These are phyloP conservation scores for Apiospora pterosperma DNA, from an alignment of 2,329 filamentous ascomycete genomes.

Conservation along the genomic window DNA sequence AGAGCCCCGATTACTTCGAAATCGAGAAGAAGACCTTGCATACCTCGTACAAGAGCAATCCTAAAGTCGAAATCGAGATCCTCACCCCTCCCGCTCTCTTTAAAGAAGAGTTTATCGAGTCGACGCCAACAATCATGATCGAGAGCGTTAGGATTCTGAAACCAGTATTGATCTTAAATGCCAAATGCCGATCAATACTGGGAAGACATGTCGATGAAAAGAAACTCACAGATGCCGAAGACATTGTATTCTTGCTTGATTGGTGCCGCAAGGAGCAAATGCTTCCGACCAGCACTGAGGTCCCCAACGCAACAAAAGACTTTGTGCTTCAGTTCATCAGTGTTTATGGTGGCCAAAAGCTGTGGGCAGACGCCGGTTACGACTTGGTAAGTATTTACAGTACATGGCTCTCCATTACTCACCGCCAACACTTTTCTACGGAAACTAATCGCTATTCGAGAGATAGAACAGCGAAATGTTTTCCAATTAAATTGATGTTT, in stretches of 20 bases:
- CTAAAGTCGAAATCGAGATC: background rate
- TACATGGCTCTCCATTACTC: background rate
- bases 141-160: background rate
- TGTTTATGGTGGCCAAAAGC: background rate
- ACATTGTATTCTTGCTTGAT: slow-evolving; percentile 5
- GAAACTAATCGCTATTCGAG: too few relatives aligned
- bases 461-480: too few relatives aligned
- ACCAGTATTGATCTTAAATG: slow-evolving; percentile 1
- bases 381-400: background rate
- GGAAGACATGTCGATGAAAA: background rate
- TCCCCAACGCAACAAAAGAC: background rate
- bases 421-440: too few relatives aligned
- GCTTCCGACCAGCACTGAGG: background rate
- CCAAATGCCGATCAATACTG: slow-evolving; percentile 3
- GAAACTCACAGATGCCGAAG: background rate
- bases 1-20: background rate
- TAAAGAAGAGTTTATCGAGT: background rate
- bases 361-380: background rate
- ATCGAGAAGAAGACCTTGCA: slow-evolving; percentile 2
- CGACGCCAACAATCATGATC: background rate
- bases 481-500: too few relatives aligned
- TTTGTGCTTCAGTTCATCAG: background rate
- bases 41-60: background rate
- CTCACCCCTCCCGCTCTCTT: slow-evolving; percentile 7
- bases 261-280: background rate